Evolutionary conservation across 768 basidiomycete genomes (phyloP).

Genomic region (Clavulina sp.): DNA sequence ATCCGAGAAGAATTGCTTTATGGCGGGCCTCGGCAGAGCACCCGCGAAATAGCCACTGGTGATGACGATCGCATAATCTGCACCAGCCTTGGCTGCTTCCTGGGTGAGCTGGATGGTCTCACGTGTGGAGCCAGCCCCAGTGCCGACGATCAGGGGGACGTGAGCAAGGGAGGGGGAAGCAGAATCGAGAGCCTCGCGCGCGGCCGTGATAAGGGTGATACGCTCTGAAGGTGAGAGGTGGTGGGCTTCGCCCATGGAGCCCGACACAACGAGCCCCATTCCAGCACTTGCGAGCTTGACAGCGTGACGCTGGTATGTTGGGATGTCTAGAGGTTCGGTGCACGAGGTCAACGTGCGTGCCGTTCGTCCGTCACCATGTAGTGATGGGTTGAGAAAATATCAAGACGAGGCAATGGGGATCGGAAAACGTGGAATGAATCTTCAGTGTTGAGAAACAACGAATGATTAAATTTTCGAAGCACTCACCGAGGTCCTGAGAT

Average conservation of each 20-base stretch:
- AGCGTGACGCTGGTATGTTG: slow-evolving; percentile 50
- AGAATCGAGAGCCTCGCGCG: slow-evolving; percentile 52
- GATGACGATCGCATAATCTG: slow-evolving; percentile 76
- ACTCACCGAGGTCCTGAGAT: slow-evolving; percentile 78
- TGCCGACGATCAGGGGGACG: slow-evolving; percentile 64
- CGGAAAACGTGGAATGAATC: too few species aligned
- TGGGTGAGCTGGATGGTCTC: slow-evolving; percentile 60
- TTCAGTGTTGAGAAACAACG: too few species aligned
- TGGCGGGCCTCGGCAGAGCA: slow-evolving; percentile 42
- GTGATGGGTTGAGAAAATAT: too few species aligned
- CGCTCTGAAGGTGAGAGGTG: slow-evolving; percentile 58
- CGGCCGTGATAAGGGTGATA: slow-evolving; percentile 39
- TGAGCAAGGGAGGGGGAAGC: slow-evolving; percentile 29
- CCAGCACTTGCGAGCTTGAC: slow-evolving; percentile 45
- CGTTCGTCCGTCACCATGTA: too few species aligned
- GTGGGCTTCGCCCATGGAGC: slow-evolving; percentile 75
- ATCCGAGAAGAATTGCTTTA: slow-evolving; percentile 65
- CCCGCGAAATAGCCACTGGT: slow-evolving; percentile 78
- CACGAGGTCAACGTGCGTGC: too few species aligned
- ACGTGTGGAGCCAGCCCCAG: slow-evolving; percentile 66
- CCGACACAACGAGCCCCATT: slow-evolving; percentile 53
- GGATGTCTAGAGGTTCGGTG: slow-evolving; percentile 31
- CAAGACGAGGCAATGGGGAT: too few species aligned
- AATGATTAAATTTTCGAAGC: too few species aligned
- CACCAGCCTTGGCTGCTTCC: slow-evolving; percentile 69